Percentiles rank a stretch among this genome's conserved stretches.
These are phyloP conservation scores for Gamarada debralockiae DNA, from an alignment of 495 filamentous ascomycete genomes.

Conservation along the genomic window DNA sequence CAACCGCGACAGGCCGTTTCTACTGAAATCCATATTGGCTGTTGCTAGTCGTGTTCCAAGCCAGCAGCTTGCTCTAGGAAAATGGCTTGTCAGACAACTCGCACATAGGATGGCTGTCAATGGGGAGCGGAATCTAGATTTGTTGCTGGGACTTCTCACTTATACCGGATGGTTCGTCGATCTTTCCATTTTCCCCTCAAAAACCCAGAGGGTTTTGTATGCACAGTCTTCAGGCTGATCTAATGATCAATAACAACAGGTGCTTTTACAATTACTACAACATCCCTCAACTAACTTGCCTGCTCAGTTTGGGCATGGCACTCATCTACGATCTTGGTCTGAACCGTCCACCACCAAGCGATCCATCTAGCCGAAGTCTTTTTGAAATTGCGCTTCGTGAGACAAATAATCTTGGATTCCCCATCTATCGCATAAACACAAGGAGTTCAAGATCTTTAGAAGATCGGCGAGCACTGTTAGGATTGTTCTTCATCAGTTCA, in stretches of 20 bases:
- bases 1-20: constrained; percentile 3
- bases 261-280: not conserved
- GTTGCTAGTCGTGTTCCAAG: constrained; percentile 1
- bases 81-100: constrained; percentile 8
- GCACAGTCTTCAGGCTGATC: no score
- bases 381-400: not conserved
- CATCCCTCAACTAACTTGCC: not conserved
- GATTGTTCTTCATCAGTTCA: constrained; percentile 3
- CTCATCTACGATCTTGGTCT: constrained; percentile 12
- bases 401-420: not conserved
- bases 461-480: constrained; percentile 10
- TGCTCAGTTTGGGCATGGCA: constrained; percentile 1
- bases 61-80: not conserved
- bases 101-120: constrained; percentile 1
- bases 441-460: constrained; percentile 6
- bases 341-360: not conserved
- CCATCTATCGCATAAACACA: not conserved
- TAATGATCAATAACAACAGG: not conserved
- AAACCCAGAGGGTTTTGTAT: not conserved
- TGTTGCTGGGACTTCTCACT: constrained; percentile 11
- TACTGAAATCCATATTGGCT: constrained; percentile 12
- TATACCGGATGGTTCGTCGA: constrained; percentile 5
- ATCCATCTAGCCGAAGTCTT: not conserved
- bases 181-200: no score
- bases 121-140: constrained; percentile 12